These are phyloP conservation scores for Podospora appendiculata DNA, from an alignment of 495 filamentous ascomycete species.

Conservation along the genomic window DNA sequence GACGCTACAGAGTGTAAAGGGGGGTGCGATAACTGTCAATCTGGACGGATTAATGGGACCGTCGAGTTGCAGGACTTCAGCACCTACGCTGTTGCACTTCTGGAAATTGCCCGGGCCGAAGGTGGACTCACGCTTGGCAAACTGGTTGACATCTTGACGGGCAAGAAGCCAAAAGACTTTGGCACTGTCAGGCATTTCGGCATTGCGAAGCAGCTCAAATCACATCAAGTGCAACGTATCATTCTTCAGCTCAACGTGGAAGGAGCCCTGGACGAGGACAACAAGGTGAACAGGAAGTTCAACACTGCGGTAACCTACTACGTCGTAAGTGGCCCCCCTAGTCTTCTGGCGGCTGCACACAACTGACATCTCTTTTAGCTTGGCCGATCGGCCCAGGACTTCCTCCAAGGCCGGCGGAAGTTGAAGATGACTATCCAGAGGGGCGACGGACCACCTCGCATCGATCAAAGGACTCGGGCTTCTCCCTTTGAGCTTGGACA, in stretches of 20 bases:
- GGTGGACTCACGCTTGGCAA: slow-evolving; percentile 43
- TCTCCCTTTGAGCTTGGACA: background rate
- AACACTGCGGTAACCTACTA: slow-evolving; percentile 33
- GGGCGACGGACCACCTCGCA: slow-evolving; percentile 12
- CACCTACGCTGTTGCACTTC: slow-evolving; percentile 56
- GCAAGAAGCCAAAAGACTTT: slow-evolving; percentile 32
- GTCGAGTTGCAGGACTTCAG: slow-evolving; percentile 71
- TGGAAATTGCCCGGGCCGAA: slow-evolving; percentile 57
- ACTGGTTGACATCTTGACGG: slow-evolving; percentile 42
- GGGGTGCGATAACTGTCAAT: slow-evolving; percentile 82
- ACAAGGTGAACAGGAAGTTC: slow-evolving; percentile 23
- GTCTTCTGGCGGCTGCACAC: too few relatives aligned
- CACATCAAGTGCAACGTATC: slow-evolving; percentile 40
- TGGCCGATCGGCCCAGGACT: slow-evolving; percentile 19
- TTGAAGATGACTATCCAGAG: slow-evolving; percentile 6
- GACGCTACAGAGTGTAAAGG: slow-evolving; percentile 57
- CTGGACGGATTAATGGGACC: slow-evolving; percentile 34
- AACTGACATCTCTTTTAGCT: slow-evolving; percentile 24
- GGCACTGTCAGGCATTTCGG: slow-evolving; percentile 22
- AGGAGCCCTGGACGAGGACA: slow-evolving; percentile 42
- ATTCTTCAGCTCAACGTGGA: slow-evolving; percentile 34
- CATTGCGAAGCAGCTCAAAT: slow-evolving; percentile 35
- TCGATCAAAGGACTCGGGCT: slow-evolving; percentile 2
- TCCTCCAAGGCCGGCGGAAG: slow-evolving; percentile 19
- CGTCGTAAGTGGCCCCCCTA: slow-evolving; percentile 16